phyloP scores from a whole-genome alignment of 306 rosid species.

The Prunus davidiana region DNA sequence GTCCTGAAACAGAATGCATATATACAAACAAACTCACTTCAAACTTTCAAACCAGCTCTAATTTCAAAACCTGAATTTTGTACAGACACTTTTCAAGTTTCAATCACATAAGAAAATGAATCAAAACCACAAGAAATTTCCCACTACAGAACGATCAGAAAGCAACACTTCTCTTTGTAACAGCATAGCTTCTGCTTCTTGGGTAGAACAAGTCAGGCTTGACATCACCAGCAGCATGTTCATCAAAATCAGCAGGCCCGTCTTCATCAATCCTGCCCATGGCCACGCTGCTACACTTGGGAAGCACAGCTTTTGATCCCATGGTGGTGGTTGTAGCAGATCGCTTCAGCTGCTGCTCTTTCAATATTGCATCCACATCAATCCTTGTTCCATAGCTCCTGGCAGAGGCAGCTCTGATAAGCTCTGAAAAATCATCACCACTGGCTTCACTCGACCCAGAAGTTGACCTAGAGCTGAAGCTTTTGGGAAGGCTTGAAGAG shows the following conservation, averaged over 20 bases:
- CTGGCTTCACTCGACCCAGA: conserved; percentile 33
- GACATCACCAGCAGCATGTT: conserved; percentile 1
- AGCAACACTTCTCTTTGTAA: conserved; percentile 28
- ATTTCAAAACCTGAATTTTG: not conserved
- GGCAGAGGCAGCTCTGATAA: conserved; percentile 73
- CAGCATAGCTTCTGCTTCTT: conserved; percentile 68
- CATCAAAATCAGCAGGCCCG: conserved; percentile 39
- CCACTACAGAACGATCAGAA: conserved; percentile 4
- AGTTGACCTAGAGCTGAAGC: conserved; percentile 48
- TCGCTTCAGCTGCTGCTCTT: conserved; percentile 26
- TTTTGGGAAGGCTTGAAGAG: conserved; percentile 40
- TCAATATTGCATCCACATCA: conserved; percentile 50
- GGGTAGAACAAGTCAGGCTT: conserved; percentile 39
- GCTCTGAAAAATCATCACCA: conserved; percentile 57
- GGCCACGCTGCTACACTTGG: conserved; percentile 62
- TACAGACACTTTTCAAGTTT: not conserved
- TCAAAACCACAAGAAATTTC: not conserved
- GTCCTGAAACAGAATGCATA: not conserved
- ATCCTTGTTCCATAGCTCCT: conserved; percentile 44
- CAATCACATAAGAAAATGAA: not conserved
- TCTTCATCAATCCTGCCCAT: conserved; percentile 80
- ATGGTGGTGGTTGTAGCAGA: conserved; percentile 4
- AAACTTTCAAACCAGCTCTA: not conserved
- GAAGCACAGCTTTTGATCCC: conserved; percentile 40
- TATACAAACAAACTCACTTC: conserved; percentile 2